A percentile compares a stretch with the other conserved stretches of the same genome.
Evolutionary conservation across 1,284 basidiomycete species (phyloP).

Genomic region (Marasmius tenuissimus): DNA sequence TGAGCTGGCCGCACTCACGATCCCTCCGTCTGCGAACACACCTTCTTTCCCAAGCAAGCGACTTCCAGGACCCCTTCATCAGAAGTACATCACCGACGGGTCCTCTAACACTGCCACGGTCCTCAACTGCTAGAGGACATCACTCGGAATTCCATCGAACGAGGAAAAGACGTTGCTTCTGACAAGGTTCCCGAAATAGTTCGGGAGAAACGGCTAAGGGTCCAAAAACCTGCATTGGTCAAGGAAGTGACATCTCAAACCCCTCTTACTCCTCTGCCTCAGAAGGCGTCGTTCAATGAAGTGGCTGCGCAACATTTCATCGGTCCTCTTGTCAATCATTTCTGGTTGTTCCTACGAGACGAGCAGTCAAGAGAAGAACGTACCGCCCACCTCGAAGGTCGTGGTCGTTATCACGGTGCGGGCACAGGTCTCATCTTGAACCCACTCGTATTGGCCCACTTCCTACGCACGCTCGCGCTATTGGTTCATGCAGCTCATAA

Average conservation of each 20-base stretch:
- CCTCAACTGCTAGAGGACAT: slow-evolving; percentile 58
- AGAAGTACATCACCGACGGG: slow-evolving; percentile 55
- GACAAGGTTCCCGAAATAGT: slow-evolving; percentile 59
- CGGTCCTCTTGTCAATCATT: slow-evolving; percentile 84
- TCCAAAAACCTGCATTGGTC: slow-evolving; percentile 51
- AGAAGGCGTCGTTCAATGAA: slow-evolving; percentile 58
- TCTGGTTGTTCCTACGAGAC: slow-evolving; percentile 88
- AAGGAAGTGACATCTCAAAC: slow-evolving; percentile 37
- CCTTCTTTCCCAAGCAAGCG: slow-evolving; percentile 75
- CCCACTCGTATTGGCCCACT: slow-evolving; percentile 71
- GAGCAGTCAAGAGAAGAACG: slow-evolving; percentile 74
- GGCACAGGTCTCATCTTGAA: slow-evolving; percentile 83
- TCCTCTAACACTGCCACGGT: slow-evolving; percentile 34
- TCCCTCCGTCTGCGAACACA: slow-evolving; percentile 40
- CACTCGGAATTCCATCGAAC: slow-evolving; percentile 57
- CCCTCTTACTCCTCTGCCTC: slow-evolving; percentile 14
- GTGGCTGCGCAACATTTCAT: slow-evolving; percentile 87
- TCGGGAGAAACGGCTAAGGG: slow-evolving; percentile 74
- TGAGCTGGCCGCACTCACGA: slow-evolving; percentile 75
- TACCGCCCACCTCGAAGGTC: slow-evolving; percentile 46
- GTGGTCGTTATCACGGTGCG: slow-evolving; percentile 63
- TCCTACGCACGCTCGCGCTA: slow-evolving; percentile 78
- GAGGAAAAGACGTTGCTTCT: slow-evolving; percentile 46
- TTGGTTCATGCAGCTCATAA: slow-evolving; percentile 81
- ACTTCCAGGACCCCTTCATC: slow-evolving; percentile 71